Percentiles rank a stretch among this genome's conserved stretches.
Evolutionary conservation across 1,139 yeast genomes (phyloP).

Genomic region (Geotrichum histeridarum): DNA sequence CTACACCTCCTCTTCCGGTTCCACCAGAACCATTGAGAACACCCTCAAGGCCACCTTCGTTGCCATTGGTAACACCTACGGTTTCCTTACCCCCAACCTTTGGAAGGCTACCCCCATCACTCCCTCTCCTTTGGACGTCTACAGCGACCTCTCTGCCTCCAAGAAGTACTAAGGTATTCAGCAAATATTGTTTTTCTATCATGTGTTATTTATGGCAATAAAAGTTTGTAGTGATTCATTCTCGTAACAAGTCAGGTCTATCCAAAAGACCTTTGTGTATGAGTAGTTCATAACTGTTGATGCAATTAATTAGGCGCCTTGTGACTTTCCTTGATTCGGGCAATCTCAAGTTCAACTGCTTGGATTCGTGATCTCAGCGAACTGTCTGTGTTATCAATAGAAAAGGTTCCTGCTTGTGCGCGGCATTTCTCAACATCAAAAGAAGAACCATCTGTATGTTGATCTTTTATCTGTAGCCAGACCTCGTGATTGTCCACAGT

Average conservation of each 20-base stretch:
- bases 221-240: not conserved
- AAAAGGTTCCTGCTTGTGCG: conserved; percentile 2
- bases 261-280: conserved; percentile 8
- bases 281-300: conserved; percentile 31
- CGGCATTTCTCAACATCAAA: conserved; percentile 1
- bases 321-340: not conserved
- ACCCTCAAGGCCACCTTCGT: conserved; percentile 99
- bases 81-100: conserved; percentile 99
- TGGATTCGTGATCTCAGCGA: conserved; percentile 27
- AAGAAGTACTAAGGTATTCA: conserved; percentile 16
- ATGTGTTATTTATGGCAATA: not conserved
- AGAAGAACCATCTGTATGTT: not conserved
- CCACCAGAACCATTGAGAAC: conserved; percentile 99
- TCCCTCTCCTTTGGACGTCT: conserved; percentile 91
- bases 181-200: not conserved
- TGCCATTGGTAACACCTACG: conserved; percentile 99
- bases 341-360: conserved; percentile 27
- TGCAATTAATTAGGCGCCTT: conserved; percentile 21
- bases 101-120: conserved; percentile 85
- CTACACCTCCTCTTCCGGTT: conserved; percentile 97
- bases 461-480: conserved; percentile 21
- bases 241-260: not conserved
- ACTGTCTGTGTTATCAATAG: conserved; percentile 18
- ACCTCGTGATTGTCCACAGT: conserved; percentile 26
- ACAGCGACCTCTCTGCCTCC: conserved; percentile 41